Percentiles rank a stretch among this genome's conserved stretches.
These are phyloP conservation scores for Penicillium paneum DNA, from an alignment of 2,329 filamentous ascomycete species.

Conservation along the genomic window DNA sequence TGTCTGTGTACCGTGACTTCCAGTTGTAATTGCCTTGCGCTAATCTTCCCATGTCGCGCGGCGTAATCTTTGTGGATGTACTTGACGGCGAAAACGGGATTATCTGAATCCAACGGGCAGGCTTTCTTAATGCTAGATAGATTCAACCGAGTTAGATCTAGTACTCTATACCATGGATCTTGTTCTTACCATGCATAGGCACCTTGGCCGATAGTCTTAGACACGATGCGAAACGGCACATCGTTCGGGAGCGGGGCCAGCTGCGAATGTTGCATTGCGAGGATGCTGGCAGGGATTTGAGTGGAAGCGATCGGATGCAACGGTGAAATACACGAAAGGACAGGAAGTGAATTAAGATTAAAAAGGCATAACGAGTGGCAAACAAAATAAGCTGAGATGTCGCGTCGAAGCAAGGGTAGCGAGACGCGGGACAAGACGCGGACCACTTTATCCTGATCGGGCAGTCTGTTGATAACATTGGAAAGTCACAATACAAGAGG, in stretches of 20 bases:
- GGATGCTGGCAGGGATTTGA: constrained; percentile 10
- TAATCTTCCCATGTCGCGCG: constrained; percentile 80
- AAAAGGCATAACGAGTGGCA: constrained; percentile 1
- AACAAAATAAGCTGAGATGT: constrained; percentile 21
- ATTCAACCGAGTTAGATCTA: constrained; percentile 8
- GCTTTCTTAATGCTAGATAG: constrained; percentile 82
- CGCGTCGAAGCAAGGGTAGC: constrained; percentile 13
- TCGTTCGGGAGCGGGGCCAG: constrained; percentile 77
- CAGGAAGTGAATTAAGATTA: background rate
- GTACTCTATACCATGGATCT: background rate
- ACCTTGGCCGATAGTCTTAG: constrained; percentile 92
- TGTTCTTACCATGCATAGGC: constrained; percentile 83
- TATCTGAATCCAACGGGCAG: constrained; percentile 64
- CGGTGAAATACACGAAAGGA: constrained; percentile 6
- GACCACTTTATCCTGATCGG: constrained; percentile 39
- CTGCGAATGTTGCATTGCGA: constrained; percentile 70
- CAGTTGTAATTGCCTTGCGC: constrained; percentile 83
- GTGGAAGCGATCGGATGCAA: background rate
- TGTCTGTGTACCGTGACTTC: constrained; percentile 88
- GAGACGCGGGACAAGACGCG: constrained; percentile 30
- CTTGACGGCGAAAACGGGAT: constrained; percentile 91
- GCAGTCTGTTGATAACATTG: constrained; percentile 29
- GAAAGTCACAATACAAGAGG: background rate
- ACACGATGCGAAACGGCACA: constrained; percentile 90
- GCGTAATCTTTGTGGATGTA: constrained; percentile 98